Percentiles rank a stretch among this genome's conserved stretches.
phyloP scores from a whole-genome alignment of 1,139 yeast species.

The Debaryomycetaceae sp. region DNA sequence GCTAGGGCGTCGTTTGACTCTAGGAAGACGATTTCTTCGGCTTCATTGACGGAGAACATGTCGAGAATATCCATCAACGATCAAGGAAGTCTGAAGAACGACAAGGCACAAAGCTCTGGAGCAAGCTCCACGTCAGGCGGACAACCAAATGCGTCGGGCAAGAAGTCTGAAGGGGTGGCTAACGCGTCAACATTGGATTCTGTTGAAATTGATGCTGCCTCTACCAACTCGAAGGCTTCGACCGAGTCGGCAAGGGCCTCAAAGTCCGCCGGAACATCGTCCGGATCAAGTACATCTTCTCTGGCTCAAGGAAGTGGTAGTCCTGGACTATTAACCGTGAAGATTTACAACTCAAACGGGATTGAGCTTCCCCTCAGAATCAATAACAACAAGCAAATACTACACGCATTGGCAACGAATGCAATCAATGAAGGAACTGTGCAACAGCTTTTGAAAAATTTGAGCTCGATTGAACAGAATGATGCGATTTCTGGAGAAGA shows the following conservation, averaged over 20 bases:
- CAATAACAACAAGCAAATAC: conserved; percentile 49
- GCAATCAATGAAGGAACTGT: conserved; percentile 40
- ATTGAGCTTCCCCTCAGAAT: conserved; percentile 61
- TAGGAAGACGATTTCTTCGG: conserved; percentile 21
- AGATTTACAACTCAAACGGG: conserved; percentile 59
- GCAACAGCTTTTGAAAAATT: conserved; percentile 31
- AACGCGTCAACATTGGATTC: neutral
- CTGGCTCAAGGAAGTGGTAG: conserved; percentile 13
- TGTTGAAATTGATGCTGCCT: conserved; percentile 1
- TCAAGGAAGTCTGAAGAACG: conserved; percentile 2
- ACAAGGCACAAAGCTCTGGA: neutral
- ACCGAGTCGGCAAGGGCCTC: conserved; percentile 1
- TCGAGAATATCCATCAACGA: conserved; percentile 24
- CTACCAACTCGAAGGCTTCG: conserved; percentile 4
- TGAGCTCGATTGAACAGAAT: conserved; percentile 20
- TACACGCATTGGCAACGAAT: conserved; percentile 49
- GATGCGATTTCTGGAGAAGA: conserved; percentile 28
- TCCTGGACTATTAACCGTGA: conserved; percentile 72
- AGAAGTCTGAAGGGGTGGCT: neutral
- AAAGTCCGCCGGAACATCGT: conserved; percentile 3
- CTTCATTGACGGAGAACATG: conserved; percentile 23
- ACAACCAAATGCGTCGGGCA: conserved; percentile 1
- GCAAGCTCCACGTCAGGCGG: neutral
- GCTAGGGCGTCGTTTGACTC: conserved; percentile 26
- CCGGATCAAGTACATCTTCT: conserved; percentile 15